Base-by-base conservation (phyloP, 2,329 filamentous ascomycete species). In the Fusarium floridanum region DNA sequence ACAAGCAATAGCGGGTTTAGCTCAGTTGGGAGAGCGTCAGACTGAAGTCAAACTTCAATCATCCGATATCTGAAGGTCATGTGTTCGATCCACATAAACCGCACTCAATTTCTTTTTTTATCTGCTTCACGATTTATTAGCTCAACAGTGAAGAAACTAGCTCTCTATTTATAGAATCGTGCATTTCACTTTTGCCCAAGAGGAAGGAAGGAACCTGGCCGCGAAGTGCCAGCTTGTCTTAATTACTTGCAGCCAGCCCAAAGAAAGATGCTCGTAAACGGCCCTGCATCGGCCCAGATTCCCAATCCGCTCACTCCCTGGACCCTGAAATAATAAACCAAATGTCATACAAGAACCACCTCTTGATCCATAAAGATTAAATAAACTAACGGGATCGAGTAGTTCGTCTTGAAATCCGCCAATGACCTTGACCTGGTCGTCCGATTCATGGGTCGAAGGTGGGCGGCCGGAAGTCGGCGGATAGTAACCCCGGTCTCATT, bases 21-120 rank as follows among this genome's bases (percentile, higher is more conserved):
- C 77, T 79, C 77, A 79, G 77, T 79, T 79, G 77, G 77, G 77
- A 78, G 77, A 78, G 75, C 77, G 77, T 76, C 29, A 32, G 29
- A 32, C 29, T 32, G 29, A 32, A 32, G 29, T 32, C 29, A 32
- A 32, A 32, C 29, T 77, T 78, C 68, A 62, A 70, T 53, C 70
- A 70, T 64, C 53, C 68, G 75, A 74, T 64, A 79, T 79, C 77
- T 79, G 77, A 79, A 79, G 77, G 77, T 79, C 77, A 48, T 79
- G 77, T 79, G 77, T 79, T 79, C 77, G 77, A 79, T 79, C 77
- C 77, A 79, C 77, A 79, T 50, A 79, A 79, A 74, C 77, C 77
- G 77, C 77, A 79, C 43, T 5, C 2, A 11, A 1, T 14, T 43
- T 50, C 60, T 57, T 37, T 77, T 78, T 74, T 68, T 32, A 27